Conservation (phyloP, 768 basidiomycete species). For the Pisolithus albus region DNA sequence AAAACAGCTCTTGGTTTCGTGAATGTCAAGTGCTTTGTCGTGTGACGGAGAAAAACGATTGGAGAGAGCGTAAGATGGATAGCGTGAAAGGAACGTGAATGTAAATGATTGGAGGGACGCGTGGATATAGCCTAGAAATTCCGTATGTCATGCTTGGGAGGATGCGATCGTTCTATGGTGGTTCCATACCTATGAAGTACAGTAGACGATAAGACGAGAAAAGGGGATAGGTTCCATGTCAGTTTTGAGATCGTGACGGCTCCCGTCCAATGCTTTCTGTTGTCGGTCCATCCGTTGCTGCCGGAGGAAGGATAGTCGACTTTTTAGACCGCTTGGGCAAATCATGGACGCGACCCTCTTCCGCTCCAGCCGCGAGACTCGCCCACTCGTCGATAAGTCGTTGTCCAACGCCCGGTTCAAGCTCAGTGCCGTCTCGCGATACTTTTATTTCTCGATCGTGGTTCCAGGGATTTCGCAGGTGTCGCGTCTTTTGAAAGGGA, state of each 20-base stretch:
- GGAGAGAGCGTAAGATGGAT: not conserved
- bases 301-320: not conserved
- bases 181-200: not conserved
- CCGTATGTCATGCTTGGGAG: not conserved
- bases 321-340: not conserved
- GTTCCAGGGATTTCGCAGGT: constrained; percentile 91
- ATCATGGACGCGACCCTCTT: not conserved
- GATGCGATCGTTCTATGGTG: too few species aligned
- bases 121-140: not conserved
- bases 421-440: constrained; percentile 85
- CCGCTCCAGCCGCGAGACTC: constrained; percentile 19
- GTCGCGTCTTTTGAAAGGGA: constrained; percentile 69
- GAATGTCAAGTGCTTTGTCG: not conserved
- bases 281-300: not conserved
- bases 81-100: not conserved
- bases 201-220: not conserved
- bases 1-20: constrained; percentile 4
- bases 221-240: not conserved
- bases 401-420: constrained; percentile 74
- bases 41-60: not conserved
- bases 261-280: not conserved
- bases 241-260: not conserved
- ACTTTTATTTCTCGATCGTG: constrained; percentile 75
- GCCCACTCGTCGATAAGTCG: constrained; percentile 67
- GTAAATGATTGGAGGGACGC: not conserved